Base-by-base conservation (phyloP, 345 rosid species). In the Sonneratia caseolaris region DNA sequence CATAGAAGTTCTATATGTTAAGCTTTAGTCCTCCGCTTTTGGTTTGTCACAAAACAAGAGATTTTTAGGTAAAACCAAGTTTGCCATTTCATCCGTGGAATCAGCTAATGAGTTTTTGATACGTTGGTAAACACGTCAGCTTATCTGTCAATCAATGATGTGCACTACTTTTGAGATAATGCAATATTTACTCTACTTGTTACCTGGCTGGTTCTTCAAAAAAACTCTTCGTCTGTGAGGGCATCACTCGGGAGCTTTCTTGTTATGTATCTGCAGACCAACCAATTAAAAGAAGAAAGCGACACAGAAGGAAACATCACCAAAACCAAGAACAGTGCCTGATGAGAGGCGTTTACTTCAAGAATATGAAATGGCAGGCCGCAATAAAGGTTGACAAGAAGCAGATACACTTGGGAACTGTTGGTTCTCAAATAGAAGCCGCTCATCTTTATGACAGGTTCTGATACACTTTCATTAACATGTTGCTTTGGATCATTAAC, bases 321-420 rank as follows among this genome's bases (percentile, higher is more conserved):
- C 89, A 86, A 71, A 90, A 91, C 82, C 98, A 94, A 80, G 97
- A 94, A 81, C 90, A 85, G 45, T 94, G 98, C 79, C 74, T 91
- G 64, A 88, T 94, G 98, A 91, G 98, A 84, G 98, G 98, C 53
- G 98, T 94, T 27, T 94, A 94, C 78, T 94, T 83, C 88, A 94
- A 94, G 82, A 94, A 94, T 73, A 94, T 91, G 97, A 94, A 94
- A 84, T 94, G 98, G 98, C 98, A 94, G 74, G 98, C 98, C 0
- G 98, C 98, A 27, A 94, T 91, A 72, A 94, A 94, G 80, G 98
- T 94, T 38, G 96, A 94, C 70, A 94, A 94, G 88, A 89, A 89
- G 75, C 98, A 94, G 76, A 91, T 94, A 68, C 98, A 94, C 81
- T 81, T 94, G 77, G 98, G 98, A 5, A 94, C 98, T 14, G 95